Base-by-base conservation (phyloP, 345 rosid species). In the Barbarea vulgaris region DNA sequence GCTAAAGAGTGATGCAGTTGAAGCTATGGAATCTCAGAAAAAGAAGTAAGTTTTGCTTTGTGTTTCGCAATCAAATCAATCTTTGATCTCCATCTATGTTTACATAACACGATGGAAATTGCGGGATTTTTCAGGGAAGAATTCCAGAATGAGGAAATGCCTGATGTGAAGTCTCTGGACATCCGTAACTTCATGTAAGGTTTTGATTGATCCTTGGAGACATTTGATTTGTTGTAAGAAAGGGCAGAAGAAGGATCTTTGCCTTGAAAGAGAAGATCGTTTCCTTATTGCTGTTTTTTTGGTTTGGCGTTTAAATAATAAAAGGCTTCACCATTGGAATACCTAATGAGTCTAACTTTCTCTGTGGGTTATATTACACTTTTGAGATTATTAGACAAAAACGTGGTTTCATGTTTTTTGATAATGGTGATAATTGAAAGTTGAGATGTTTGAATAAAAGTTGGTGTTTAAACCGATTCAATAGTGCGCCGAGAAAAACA, bases 11-110 rank as follows among this genome's bases (percentile, higher is more conserved):
- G 93, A 91, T 66, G 96, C 97, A 46, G 39, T 87, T 58, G 99
- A 96, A 77, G 97, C 91, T 22, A 93, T 96, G 98, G 97, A 91
- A 80, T 80, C 98, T 59, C 98, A 93, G 80, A 86, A 83, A 87
- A 96, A 96, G 84, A 85, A 89, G 99, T 93, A 77, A 55, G 62
- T 36, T 41, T 9, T 63, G 53, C 15, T 2, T 15, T 9, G 25
- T 9, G 51, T 62, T 21, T 12, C 33, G 33, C 19, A 65, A 44
- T 6, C 1, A 21, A 39, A 70, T 65, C 42, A 14, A 41, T 25
- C 17, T 41, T 51, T 72, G 28, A 36, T 59, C 44, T 70, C 9
- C 14, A 17, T 50, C 12, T 13, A 65, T 39, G 24, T 13, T 13
- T 34, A 25, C 15, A 7, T n/a, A 61, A 76, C 13, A 44, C 28